A percentile compares a stretch with the other conserved stretches of the same genome.
These are phyloP conservation scores for Aspergillus sp. DNA, from an alignment of 2,329 filamentous ascomycete species.

Conservation along the genomic window DNA sequence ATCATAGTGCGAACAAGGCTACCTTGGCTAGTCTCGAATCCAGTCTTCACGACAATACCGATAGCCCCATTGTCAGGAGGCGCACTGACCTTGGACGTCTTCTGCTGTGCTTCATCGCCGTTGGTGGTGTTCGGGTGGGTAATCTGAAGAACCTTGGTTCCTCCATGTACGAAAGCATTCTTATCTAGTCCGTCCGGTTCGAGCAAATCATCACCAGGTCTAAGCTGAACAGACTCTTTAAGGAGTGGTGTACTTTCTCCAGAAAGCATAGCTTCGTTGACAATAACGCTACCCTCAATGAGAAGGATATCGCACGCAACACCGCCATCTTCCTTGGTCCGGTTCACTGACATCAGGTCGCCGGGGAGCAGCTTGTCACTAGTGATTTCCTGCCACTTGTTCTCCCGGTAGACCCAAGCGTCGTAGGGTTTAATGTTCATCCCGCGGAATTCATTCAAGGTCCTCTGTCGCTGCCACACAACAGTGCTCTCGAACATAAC, in stretches of 20 bases:
- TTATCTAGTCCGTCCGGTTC: constrained; percentile 94
- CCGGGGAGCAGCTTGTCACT: constrained; percentile 93
- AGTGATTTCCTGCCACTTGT: constrained; percentile 82
- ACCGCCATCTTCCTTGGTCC: constrained; percentile 94
- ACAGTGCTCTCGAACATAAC: constrained; percentile 97
- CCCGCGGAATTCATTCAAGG: constrained; percentile 91
- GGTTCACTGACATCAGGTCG: constrained; percentile 85
- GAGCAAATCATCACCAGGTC: constrained; percentile 74
- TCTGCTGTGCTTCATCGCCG: constrained; percentile 64
- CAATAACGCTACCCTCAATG: constrained; percentile 91
- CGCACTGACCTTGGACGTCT: constrained; percentile 73
- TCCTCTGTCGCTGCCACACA: constrained; percentile 97
- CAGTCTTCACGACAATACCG: constrained; percentile 93
- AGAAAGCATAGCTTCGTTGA: constrained; percentile 99
- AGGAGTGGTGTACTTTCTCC: constrained; percentile 95
- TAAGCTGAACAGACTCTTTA: constrained; percentile 92
- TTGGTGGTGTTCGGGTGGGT: constrained; percentile 78
- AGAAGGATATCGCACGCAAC: constrained; percentile 97
- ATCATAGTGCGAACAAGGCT: constrained; percentile 99
- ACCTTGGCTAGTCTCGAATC: constrained; percentile 97
- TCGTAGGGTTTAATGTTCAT: constrained; percentile 99
- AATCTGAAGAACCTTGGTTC: constrained; percentile 94
- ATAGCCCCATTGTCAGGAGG: constrained; percentile 92
- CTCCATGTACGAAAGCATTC: constrained; percentile 93
- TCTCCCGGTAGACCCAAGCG: constrained; percentile 83